A percentile compares a stretch with the other conserved stretches of the same genome.
Conservation (phyloP, 768 basidiomycete species). For the Naganishia kalamii region DNA sequence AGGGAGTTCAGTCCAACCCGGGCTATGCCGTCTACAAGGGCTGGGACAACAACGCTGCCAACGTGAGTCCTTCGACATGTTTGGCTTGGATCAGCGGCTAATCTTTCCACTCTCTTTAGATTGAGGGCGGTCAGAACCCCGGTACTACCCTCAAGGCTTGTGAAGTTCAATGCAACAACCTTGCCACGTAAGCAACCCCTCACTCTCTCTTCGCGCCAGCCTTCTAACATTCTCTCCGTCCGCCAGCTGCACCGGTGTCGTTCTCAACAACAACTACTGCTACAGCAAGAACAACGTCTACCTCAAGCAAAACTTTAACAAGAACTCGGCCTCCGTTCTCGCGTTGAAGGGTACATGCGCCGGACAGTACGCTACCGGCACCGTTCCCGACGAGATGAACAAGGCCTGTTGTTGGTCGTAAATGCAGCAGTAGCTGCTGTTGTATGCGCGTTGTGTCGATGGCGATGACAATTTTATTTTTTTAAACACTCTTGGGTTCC, state of each 20-base stretch:
- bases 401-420: constrained; percentile 15
- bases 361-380: neutral
- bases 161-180: constrained; percentile 12
- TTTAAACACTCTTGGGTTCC: too few relatives aligned
- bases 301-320: constrained; percentile 74
- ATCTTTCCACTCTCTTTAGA: neutral
- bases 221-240: neutral
- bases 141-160: constrained; percentile 1
- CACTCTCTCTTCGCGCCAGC: too few relatives aligned
- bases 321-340: constrained; percentile 88
- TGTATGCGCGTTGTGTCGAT: neutral
- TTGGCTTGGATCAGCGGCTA: neutral
- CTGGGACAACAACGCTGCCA: constrained; percentile 11
- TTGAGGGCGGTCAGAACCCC: neutral
- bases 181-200: neutral
- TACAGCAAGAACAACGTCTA: constrained; percentile 57
- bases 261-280: constrained; percentile 12
- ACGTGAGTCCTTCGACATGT: neutral
- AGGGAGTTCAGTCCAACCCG: neutral
- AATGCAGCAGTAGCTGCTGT: neutral
- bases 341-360: constrained; percentile 59
- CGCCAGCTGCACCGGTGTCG: neutral
- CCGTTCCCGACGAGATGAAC: constrained; percentile 7
- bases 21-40: constrained; percentile 1
- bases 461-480: neutral